Conservation (phyloP, 257 asterid genomes). For the Eustoma russellianum region DNA sequence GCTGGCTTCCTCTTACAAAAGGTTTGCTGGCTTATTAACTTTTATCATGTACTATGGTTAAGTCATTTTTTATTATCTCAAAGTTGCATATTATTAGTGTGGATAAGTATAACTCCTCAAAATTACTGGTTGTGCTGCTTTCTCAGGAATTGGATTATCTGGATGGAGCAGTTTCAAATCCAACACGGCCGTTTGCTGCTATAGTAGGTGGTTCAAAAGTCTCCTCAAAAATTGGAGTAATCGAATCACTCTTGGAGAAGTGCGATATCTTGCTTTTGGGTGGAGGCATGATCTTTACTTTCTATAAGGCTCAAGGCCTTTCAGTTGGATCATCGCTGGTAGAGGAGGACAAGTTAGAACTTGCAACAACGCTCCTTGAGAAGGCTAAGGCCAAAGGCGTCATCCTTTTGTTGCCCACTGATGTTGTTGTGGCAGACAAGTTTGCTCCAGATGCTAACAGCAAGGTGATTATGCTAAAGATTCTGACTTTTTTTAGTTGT, state of each 20-base stretch:
- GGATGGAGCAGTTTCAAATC: constrained; percentile 75
- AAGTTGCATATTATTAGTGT: not conserved
- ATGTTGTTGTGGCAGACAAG: constrained; percentile 76
- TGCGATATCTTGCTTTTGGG: constrained; percentile 67
- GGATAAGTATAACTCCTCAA: not conserved
- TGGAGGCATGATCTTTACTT: constrained; percentile 90
- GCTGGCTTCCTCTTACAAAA: constrained; percentile 85
- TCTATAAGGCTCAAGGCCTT: constrained; percentile 85
- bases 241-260: constrained; percentile 76
- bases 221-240: constrained; percentile 82
- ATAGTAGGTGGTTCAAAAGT: constrained; percentile 95
- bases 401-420: constrained; percentile 61
- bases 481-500: not conserved
- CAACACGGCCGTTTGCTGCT: constrained; percentile 80
- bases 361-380: constrained; percentile 58
- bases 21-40: constrained; percentile 25
- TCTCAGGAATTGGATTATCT: constrained; percentile 74
- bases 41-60: not conserved
- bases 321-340: constrained; percentile 83
- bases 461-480: constrained; percentile 34
- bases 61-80: not conserved
- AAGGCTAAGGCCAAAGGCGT: constrained; percentile 89
- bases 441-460: constrained; percentile 86
- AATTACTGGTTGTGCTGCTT: constrained; percentile 6
- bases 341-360: constrained; percentile 89